Base-by-base conservation (phyloP, 305 asterid genomes). In the Plantago rigida region DNA sequence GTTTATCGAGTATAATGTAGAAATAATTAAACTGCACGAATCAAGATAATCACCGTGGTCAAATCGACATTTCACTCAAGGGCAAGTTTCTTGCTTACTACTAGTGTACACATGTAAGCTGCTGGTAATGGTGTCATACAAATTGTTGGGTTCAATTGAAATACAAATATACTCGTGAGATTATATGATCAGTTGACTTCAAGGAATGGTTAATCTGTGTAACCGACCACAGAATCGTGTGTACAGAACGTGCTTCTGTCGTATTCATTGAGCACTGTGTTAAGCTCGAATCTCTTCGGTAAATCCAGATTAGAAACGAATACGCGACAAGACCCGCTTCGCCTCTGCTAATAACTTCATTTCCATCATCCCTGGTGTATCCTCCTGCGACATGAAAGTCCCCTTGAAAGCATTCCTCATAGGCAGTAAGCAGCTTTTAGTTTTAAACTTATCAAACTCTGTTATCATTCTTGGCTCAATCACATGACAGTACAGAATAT, bases 201-300 rank as follows among this genome's bases (percentile, higher is more conserved):
- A 14, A 67, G 61, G 62, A 68, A 74, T 26, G 75, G 76, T 13
- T 74, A 70, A 63, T 75, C 77, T 2, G 76, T 64, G 63, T 71
- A 71, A 13, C 79, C 77, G 22, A 66, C 13, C 6, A 70, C 50
- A 2, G 73, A 73, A 63, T 75, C 71, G 2, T 31, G 13, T 34
- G 17, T 56, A 15, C 31, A 62, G 56, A 69, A 69, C 5, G 70
- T 65, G 70, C 24, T 62, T 51, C 69, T 56, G 9, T 66, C 14
- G 24, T 65, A 63, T 51, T 31, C 58, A 28, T 69, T 69, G 41
- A 61, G 64, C 0, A 69, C 64, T 0, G 65, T 67, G 49, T 70
- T 57, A 5, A 47, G n/a, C 53, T 70, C 69, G n/a, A 57, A 66
- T 13, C 73, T 60, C 47, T 56, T 70, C 0, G 76, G 75, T 31